Conservation (phyloP, 257 asterid species). For the Knoxia roxburghii region DNA sequence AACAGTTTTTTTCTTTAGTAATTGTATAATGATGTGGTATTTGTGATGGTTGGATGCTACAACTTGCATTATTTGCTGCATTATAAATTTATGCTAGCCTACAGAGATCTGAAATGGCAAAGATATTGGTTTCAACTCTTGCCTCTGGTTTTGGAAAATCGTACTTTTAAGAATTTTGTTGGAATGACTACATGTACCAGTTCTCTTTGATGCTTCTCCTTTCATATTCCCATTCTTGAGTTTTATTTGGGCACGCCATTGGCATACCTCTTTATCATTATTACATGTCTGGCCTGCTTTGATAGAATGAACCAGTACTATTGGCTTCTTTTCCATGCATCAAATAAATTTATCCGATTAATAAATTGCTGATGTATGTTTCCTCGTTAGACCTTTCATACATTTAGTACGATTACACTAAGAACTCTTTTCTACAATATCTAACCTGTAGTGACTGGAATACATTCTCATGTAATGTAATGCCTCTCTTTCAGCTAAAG, state of each 20-base stretch:
- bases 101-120: background rate
- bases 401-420: background rate
- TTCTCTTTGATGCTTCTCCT: background rate
- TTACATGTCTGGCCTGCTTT: background rate
- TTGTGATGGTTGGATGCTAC: background rate
- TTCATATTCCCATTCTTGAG: background rate
- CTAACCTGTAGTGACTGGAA: background rate
- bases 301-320: background rate
- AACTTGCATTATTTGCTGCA: background rate
- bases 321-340: background rate
- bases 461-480: slow-evolving; percentile 15
- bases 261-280: background rate
- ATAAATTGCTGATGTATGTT: background rate
- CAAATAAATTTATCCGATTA: background rate
- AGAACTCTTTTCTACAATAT: background rate
- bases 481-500: slow-evolving; percentile 44
- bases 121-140: background rate
- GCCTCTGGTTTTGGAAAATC: background rate
- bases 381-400: background rate
- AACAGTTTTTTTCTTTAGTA: background rate
- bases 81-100: background rate
- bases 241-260: background rate
- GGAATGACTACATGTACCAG: no score
- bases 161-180: background rate
- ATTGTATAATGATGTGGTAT: no score